Base-by-base conservation (phyloP, 129 eudicot species). In the Erigeron canadensis region DNA sequence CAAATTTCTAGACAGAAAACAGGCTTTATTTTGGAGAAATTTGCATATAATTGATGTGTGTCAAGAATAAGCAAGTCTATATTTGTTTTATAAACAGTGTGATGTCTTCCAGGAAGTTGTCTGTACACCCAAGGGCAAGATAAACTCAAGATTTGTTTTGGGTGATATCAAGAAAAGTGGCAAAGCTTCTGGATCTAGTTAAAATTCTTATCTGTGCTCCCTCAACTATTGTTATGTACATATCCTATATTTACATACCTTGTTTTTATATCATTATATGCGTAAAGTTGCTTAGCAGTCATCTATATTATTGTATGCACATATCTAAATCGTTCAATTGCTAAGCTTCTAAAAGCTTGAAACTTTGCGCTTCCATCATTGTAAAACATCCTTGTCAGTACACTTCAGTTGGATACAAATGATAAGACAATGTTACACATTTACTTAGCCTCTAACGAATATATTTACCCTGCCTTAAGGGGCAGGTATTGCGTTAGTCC, bases 51-150 rank as follows among this genome's bases (percentile, higher is more conserved):
- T 8, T 66, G 73, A 7, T 47, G 67, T 75, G 66, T 44, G 28
- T 74, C 41, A 19, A 50, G 45, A 42, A 23, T 75, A 10, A 77
- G 61, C 50, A 77, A 77, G 76, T 62, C 71, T 70, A 71, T 38
- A 61, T 64, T 28, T 77, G 46, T 48, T 16, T 23, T 69, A 54
- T 39, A 45, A 75, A 56, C 19, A 23, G 51, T 75, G 59, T 72
- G 38, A 13, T 53, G 53, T 57, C 13, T 41, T 69, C 60, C 44
- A 22, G 44, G 8, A 23, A 8, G 46, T 28, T 43, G 61, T 50
- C 21, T 17, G 18, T 48, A 28, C 34, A 28, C 34, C 3, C 34
- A 28, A 48, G 6, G 18, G 8, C 18, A 48, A 48, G 55, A 50
- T 50, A 50, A 50, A 8, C 34, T 28, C 34, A 28, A 28, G 16